Percentiles rank a stretch among this genome's conserved stretches.
These are phyloP conservation scores for Fomitopsis pinicola DNA, from an alignment of 1,284 basidiomycete genomes.

Conservation along the genomic window DNA sequence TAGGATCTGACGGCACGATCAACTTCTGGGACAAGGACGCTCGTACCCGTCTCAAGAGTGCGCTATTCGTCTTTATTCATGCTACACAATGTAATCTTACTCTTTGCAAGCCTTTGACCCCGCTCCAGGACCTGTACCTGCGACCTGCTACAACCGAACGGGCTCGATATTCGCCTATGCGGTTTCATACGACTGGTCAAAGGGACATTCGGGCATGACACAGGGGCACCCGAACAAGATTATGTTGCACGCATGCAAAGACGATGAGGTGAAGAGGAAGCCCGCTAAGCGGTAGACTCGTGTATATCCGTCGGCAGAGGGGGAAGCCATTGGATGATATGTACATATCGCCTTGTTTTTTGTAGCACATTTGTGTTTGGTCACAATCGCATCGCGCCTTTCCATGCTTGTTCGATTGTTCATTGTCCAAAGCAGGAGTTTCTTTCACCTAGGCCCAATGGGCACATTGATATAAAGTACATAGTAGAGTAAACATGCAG, in stretches of 20 bases:
- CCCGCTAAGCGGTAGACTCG: constrained; percentile 29
- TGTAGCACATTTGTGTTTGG: neutral
- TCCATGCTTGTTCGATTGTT: neutral
- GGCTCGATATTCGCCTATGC: constrained; percentile 90
- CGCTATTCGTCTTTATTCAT: constrained; percentile 22
- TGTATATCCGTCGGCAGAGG: neutral
- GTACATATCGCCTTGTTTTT: neutral
- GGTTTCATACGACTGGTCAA: constrained; percentile 88
- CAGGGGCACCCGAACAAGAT: constrained; percentile 80
- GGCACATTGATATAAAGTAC: neutral
- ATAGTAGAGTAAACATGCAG: neutral
- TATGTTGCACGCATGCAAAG: constrained; percentile 88
- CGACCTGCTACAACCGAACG: constrained; percentile 79
- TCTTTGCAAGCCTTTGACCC: constrained; percentile 51
- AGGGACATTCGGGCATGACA: constrained; percentile 84
- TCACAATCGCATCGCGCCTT: neutral
- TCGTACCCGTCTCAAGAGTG: constrained; percentile 86
- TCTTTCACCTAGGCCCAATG: neutral
- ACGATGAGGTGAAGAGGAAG: constrained; percentile 82
- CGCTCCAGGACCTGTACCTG: constrained; percentile 63
- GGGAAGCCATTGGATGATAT: neutral
- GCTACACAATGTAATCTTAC: neutral
- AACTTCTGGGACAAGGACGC: constrained; percentile 91
- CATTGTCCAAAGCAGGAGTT: neutral
- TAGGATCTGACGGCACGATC: constrained; percentile 76